Conservation (phyloP, 306 rosid species). For the Pterocarpus santalinus region DNA sequence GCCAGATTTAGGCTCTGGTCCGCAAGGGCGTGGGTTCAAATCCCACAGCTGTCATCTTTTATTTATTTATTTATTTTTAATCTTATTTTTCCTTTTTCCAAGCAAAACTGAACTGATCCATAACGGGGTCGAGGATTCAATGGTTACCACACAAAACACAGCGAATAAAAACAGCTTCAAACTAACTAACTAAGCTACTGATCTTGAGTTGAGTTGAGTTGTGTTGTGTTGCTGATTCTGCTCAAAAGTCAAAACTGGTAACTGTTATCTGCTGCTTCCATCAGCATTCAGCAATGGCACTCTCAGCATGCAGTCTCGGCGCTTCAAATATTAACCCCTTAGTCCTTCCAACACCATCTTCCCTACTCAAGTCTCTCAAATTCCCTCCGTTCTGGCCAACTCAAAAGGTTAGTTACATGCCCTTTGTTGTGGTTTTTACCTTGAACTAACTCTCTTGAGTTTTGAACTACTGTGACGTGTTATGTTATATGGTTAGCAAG, state of each 20-base stretch:
- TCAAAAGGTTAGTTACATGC: constrained; percentile 60
- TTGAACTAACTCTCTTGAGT: background rate
- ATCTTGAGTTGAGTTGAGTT: background rate
- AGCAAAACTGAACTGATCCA: constrained; percentile 20
- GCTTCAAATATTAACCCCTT: constrained; percentile 51
- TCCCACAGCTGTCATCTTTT: constrained; percentile 80
- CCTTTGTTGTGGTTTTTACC: too few species aligned
- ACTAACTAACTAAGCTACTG: constrained; percentile 1
- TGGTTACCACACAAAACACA: constrained; percentile 44
- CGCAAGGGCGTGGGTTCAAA: constrained; percentile 97
- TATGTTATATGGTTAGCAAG: background rate
- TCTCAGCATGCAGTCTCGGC: constrained; percentile 47
- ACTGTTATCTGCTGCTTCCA: background rate
- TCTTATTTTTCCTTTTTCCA: background rate
- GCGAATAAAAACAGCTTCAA: background rate
- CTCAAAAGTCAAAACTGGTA: background rate
- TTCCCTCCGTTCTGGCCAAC: constrained; percentile 80
- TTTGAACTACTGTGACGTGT: background rate
- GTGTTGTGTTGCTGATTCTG: background rate
- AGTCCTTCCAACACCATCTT: constrained; percentile 48
- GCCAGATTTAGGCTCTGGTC: constrained; percentile 99
- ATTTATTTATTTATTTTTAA: background rate
- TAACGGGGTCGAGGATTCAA: constrained; percentile 7
- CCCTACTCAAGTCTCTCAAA: constrained; percentile 65
- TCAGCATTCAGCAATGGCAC: constrained; percentile 54